Percentiles rank a stretch among this genome's conserved stretches.
Evolutionary conservation across 2,329 filamentous ascomycete species (phyloP).

Genomic region (Chrysoporthe austroafricana): DNA sequence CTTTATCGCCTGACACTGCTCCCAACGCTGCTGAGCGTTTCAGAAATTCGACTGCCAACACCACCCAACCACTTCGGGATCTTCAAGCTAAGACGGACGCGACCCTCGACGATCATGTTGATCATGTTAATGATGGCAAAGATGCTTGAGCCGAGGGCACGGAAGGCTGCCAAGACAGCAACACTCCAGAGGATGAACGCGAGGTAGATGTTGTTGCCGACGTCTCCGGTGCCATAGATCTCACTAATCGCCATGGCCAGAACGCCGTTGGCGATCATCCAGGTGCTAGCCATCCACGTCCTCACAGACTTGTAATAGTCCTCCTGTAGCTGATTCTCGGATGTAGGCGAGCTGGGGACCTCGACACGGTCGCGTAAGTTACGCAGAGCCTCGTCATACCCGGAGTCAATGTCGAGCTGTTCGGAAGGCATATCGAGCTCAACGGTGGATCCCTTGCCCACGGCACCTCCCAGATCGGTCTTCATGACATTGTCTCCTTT

Average conservation of each 20-base stretch:
- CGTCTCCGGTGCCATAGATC: slow-evolving; percentile 72
- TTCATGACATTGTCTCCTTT: slow-evolving; percentile 97
- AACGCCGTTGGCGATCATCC: slow-evolving; percentile 91
- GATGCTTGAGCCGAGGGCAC: slow-evolving; percentile 77
- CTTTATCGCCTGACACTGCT: slow-evolving; percentile 46
- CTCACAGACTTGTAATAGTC: slow-evolving; percentile 98
- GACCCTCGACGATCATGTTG: slow-evolving; percentile 84
- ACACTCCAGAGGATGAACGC: slow-evolving; percentile 93
- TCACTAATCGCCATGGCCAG: slow-evolving; percentile 93
- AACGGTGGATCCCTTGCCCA: slow-evolving; percentile 76
- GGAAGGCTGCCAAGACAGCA: slow-evolving; percentile 82
- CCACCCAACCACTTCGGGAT: slow-evolving; percentile 55
- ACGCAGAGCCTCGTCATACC: slow-evolving; percentile 94
- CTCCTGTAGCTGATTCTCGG: slow-evolving; percentile 87
- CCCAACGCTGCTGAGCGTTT: slow-evolving; percentile 54
- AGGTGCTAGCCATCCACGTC: slow-evolving; percentile 96
- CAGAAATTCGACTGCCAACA: slow-evolving; percentile 48
- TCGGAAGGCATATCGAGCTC: slow-evolving; percentile 97
- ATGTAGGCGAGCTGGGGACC: slow-evolving; percentile 64
- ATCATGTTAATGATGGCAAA: slow-evolving; percentile 85
- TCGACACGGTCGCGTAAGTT: slow-evolving; percentile 94
- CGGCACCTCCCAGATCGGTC: slow-evolving; percentile 87
- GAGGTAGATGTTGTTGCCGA: slow-evolving; percentile 86
- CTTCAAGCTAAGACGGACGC: slow-evolving; percentile 65
- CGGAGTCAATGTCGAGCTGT: slow-evolving; percentile 96